Percentiles rank a stretch among this genome's conserved stretches.
Conservation (phyloP, 129 eudicot species). For the Arctium lappa region DNA sequence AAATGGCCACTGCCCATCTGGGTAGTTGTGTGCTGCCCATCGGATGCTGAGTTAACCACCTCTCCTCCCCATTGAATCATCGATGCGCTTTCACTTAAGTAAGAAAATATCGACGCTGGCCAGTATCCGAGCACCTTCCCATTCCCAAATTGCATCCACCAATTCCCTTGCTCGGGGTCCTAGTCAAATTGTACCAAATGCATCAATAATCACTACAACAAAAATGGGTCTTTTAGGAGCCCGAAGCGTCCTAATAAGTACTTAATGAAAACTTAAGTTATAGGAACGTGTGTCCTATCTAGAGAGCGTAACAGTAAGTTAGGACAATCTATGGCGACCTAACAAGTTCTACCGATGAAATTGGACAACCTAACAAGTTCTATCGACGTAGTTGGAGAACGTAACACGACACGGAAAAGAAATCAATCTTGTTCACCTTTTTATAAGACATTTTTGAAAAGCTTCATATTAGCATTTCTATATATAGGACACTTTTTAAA, state of each 20-base stretch:
- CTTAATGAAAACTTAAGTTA: neutral
- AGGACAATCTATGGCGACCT: too few species aligned
- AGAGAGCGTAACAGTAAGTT: neutral
- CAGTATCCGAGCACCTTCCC: slow-evolving; percentile 79
- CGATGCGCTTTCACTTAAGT: slow-evolving; percentile 69
- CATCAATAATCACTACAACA: neutral
- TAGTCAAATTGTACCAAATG: slow-evolving; percentile 16
- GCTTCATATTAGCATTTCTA: too few species aligned
- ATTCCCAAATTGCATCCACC: slow-evolving; percentile 95
- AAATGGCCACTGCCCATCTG: slow-evolving; percentile 95
- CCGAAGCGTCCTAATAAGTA: neutral
- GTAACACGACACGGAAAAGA: too few species aligned
- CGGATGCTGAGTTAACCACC: slow-evolving; percentile 74
- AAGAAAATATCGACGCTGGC: slow-evolving; percentile 71
- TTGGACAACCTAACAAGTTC: neutral
- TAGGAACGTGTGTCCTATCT: neutral
- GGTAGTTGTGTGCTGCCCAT: slow-evolving; percentile 84
- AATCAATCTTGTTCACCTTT: too few species aligned
- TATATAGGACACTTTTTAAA: neutral
- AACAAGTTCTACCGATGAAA: too few species aligned
- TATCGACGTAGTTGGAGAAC: neutral
- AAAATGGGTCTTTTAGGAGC: neutral
- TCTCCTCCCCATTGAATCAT: slow-evolving; percentile 96
- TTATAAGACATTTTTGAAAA: too few species aligned
- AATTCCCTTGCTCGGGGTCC: slow-evolving; percentile 94